These are phyloP conservation scores for Rubroboletus pulcherrimus DNA, from an alignment of 768 basidiomycete species.

Conservation along the genomic window DNA sequence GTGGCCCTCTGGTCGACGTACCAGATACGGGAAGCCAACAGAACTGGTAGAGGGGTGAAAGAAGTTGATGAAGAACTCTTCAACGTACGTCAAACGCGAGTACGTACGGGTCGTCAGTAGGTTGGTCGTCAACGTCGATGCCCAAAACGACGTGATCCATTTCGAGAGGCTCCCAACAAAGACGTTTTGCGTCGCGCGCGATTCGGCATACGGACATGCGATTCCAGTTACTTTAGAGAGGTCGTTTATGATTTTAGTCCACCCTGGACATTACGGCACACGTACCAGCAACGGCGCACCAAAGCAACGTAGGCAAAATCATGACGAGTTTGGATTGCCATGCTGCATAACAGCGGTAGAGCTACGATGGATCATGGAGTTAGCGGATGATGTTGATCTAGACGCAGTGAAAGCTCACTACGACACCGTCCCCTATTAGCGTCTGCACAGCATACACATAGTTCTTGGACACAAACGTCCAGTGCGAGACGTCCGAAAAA, in stretches of 20 bases:
- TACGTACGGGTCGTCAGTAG: constrained; percentile 1
- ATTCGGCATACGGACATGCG: background rate
- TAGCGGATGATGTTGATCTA: background rate
- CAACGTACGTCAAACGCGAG: background rate
- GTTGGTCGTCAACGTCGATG: background rate
- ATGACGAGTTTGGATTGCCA: background rate
- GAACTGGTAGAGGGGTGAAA: background rate
- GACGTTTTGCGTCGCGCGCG: background rate
- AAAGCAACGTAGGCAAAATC: background rate
- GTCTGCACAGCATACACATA: background rate
- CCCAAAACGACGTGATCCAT: constrained; percentile 1
- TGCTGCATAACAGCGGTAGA: background rate
- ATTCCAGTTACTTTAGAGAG: background rate
- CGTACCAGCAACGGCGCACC: background rate
- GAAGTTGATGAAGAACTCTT: background rate
- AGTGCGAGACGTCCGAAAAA: background rate
- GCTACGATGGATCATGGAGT: background rate
- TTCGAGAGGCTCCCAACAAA: background rate
- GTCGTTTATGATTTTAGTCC: background rate
- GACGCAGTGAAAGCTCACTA: background rate
- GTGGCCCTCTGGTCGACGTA: background rate
- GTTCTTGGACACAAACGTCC: background rate
- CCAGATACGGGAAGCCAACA: background rate
- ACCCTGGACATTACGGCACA: background rate
- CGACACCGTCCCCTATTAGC: background rate